Evolutionary conservation across 148 eudicot genomes (phyloP).

Genomic region (Bassia scoparia): DNA sequence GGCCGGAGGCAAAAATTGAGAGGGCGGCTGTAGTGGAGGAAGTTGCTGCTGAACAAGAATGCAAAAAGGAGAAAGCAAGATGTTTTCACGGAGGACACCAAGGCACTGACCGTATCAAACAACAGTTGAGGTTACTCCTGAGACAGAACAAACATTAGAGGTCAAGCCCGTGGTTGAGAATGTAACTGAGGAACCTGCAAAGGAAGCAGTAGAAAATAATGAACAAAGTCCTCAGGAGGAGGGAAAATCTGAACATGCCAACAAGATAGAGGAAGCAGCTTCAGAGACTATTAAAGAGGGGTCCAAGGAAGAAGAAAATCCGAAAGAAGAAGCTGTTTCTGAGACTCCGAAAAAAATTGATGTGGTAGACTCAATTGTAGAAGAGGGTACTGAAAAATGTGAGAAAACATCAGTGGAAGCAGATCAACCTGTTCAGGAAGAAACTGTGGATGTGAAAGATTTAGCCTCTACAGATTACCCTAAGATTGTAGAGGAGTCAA

Average conservation of each 20-base stretch:
- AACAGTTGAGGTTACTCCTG: conserved; percentile 12
- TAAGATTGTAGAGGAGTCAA: conserved; percentile 22
- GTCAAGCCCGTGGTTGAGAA: conserved; percentile 24
- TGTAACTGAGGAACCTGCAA: conserved; percentile 17
- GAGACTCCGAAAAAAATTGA: background rate
- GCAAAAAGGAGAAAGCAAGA: conserved; percentile 27
- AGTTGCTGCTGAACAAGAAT: background rate
- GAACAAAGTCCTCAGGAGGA: conserved; percentile 23
- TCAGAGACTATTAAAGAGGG: conserved; percentile 10
- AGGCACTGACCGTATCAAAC: conserved; percentile 19
- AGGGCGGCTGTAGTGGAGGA: conserved; percentile 9
- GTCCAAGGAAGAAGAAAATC: conserved; percentile 15
- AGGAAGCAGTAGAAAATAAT: background rate
- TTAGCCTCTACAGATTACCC: conserved; percentile 13
- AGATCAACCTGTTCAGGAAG: conserved; percentile 7
- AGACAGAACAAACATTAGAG: conserved; percentile 24
- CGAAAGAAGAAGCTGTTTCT: background rate
- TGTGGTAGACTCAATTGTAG: conserved; percentile 12
- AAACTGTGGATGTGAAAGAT: conserved; percentile 20
- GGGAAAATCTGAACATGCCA: conserved; percentile 9
- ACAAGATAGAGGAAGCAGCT: conserved; percentile 3
- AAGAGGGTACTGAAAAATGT: conserved; percentile 11
- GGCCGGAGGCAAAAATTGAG: background rate
- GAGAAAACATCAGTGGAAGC: conserved; percentile 3
- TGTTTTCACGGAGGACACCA: conserved; percentile 4